Percentiles rank a stretch among this genome's conserved stretches.
These are phyloP conservation scores for Mycena kentingensis DNA, from an alignment of 768 basidiomycete species.

Conservation along the genomic window DNA sequence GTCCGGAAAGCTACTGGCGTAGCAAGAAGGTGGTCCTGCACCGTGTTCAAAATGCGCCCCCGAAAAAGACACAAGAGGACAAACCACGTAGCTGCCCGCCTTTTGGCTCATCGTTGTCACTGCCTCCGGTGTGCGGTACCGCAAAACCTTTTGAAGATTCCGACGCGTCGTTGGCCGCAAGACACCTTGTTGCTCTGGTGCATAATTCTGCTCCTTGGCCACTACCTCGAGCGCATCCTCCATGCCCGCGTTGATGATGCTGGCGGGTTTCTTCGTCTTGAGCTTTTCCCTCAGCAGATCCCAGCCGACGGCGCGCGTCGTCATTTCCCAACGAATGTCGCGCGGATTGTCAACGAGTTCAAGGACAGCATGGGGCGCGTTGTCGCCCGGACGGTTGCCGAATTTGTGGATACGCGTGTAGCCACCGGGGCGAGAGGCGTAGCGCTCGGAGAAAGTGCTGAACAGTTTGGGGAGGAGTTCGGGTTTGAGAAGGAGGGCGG, in stretches of 20 bases:
- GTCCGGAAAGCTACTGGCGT: constrained; percentile 56
- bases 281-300: constrained; percentile 69
- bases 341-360: constrained; percentile 94
- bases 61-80: constrained; percentile 31
- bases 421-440: constrained; percentile 81
- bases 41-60: not conserved
- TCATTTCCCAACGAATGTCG: constrained; percentile 87
- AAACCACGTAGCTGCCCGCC: constrained; percentile 66
- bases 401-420: constrained; percentile 94
- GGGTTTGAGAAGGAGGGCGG: constrained; percentile 77
- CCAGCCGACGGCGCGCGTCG: constrained; percentile 84
- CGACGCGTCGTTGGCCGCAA: constrained; percentile 69
- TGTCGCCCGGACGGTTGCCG: constrained; percentile 89
- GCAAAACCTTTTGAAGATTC: constrained; percentile 75
- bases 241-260: constrained; percentile 55
- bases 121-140: constrained; percentile 53
- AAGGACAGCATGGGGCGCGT: constrained; percentile 88
- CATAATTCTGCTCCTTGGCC: constrained; percentile 47
- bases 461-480: constrained; percentile 82
- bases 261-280: constrained; percentile 42
- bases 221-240: constrained; percentile 48
- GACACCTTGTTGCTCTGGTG: constrained; percentile 37
- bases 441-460: constrained; percentile 75
- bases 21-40: constrained; percentile 69
- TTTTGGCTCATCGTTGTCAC: constrained; percentile 52